These are phyloP conservation scores for Backusella sp. DNA, from an alignment of 192 early-diverging fungal genomes.

Conservation along the genomic window DNA sequence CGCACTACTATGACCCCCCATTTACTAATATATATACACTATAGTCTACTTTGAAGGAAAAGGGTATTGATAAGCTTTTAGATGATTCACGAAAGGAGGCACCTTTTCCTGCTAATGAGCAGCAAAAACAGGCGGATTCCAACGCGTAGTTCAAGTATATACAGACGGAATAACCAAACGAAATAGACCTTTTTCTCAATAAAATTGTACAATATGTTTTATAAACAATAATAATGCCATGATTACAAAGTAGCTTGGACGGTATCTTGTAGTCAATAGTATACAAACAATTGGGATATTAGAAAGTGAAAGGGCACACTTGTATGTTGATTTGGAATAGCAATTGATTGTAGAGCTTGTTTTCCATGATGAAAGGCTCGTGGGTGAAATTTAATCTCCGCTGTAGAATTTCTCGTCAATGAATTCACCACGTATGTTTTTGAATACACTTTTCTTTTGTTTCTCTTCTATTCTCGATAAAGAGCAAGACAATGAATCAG, in stretches of 20 bases:
- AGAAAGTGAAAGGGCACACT: no score
- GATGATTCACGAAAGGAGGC: constrained; percentile 79
- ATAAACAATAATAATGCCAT: neutral
- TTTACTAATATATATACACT: neutral
- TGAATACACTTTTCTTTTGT: neutral
- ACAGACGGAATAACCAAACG: neutral
- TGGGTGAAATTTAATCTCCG: neutral
- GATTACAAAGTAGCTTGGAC: no score
- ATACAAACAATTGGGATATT: no score
- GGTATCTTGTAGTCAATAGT: no score
- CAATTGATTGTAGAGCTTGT: no score
- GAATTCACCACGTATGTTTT: neutral
- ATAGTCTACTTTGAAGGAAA: constrained; percentile 74
- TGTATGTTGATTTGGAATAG: no score
- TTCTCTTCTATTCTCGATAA: neutral
- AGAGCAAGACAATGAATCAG: neutral
- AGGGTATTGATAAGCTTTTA: constrained; percentile 83
- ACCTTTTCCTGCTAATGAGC: constrained; percentile 46
- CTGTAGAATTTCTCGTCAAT: neutral
- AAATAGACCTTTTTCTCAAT: neutral
- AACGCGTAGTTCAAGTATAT: neutral
- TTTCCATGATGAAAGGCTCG: no score
- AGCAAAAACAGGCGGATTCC: neutral
- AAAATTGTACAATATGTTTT: neutral
- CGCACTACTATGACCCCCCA: neutral